Base-by-base conservation (phyloP, 805 yeast species). In the Hanseniaspora vineae region DNA sequence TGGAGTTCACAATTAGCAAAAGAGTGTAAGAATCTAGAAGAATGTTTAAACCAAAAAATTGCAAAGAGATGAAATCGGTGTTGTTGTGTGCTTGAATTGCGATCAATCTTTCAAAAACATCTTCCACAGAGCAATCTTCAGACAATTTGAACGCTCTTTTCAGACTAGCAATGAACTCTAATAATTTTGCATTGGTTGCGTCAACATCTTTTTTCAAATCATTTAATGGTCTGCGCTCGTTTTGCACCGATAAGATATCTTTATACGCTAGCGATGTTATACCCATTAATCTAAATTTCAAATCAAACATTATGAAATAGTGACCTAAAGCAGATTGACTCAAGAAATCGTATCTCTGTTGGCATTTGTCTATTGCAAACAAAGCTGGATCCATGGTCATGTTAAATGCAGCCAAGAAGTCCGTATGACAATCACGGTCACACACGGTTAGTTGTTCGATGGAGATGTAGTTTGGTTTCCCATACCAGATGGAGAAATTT, bases 181-280 rank as follows among this genome's bases (percentile, higher is more conserved):
- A n/a, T 18, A 37, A 14, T 10, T 37, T 37, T 15, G 3, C 17
- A 10, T 37, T 15, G 12, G 17, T 37, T n/a, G 3, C 5, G 17
- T 14, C 17, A 9, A 37, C 40, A 15, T 37, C 19, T 14, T n/a
- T 37, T 37, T 14, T 17, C 5, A 37, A 4, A n/a, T 37, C 19
- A 10, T 37, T 37, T 5, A 37, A 10, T 3, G 17, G 17, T 37
- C 17, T 37, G 19, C 35, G 42, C 29, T 48, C 50, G 18, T 48
- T 48, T 14, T 29, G 39, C 6, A 40, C 31, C 10, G 50, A 44
- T 17, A 37, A 31, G 11, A 48, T 19, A 14, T 44, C 45, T 42
- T 45, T 44, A 32, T 48, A 48, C 5, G 43, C 45, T 3, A 48
- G n/a, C 13, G 50, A 42, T 6, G 44, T 44, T 14, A 48, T 12